Evolutionary conservation across 2,329 filamentous ascomycete genomes (phyloP).

Genomic region (Aspergillus fijiensis): DNA sequence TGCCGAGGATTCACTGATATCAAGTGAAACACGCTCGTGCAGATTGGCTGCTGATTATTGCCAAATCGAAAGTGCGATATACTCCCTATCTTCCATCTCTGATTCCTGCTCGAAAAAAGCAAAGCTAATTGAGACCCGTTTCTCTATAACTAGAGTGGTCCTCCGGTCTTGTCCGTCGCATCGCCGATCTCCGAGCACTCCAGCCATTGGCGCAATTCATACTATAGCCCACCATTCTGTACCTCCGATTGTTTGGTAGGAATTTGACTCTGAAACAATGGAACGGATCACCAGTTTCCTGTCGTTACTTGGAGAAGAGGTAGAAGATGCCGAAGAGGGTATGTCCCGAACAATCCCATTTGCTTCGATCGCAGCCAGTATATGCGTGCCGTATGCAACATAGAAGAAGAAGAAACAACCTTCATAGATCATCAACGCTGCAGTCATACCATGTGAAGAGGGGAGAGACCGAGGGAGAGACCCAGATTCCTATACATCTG

Average conservation of each 20-base stretch:
- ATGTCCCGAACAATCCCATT: constrained; percentile 17
- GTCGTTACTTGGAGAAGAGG: constrained; percentile 48
- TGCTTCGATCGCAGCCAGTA: background rate
- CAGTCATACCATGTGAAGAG: background rate
- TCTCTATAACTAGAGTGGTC: background rate
- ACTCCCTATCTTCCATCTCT: background rate
- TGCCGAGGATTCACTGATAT: background rate
- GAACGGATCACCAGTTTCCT: constrained; percentile 36
- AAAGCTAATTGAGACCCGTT: background rate
- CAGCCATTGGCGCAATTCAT: background rate
- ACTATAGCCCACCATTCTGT: background rate
- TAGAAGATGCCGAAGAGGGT: constrained; percentile 63
- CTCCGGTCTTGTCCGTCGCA: background rate
- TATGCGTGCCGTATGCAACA: background rate
- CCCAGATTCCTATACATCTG: background rate
- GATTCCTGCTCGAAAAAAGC: background rate
- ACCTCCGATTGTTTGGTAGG: background rate
- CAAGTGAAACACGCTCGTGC: background rate
- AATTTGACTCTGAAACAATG: background rate
- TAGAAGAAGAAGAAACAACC: background rate
- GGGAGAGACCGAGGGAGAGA: too few species aligned
- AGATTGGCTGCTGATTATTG: background rate
- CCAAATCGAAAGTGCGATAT: background rate
- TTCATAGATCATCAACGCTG: background rate
- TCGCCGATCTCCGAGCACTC: background rate